Conservation (phyloP, 371 early-diverging fungal species). For the Blastocladiella emersonii region DNA sequence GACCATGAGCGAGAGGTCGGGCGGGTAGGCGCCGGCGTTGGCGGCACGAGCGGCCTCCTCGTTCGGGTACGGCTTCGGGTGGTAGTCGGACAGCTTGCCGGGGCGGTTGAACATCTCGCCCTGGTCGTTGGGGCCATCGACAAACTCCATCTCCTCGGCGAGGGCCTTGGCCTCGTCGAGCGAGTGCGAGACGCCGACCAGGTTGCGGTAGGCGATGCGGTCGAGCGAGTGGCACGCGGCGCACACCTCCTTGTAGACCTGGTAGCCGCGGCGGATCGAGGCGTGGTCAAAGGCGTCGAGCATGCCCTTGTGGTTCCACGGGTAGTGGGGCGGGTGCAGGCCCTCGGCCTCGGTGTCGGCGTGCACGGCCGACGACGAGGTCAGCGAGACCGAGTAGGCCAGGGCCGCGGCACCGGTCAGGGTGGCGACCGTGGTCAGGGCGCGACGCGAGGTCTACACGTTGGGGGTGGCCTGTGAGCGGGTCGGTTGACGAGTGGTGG, state of each 20-base stretch:
- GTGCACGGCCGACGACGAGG: slow-evolving; percentile 32
- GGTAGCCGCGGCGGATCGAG: slow-evolving; percentile 78
- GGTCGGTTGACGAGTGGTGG: too few species aligned
- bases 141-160: slow-evolving; percentile 84
- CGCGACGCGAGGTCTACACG: not conserved
- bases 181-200: slow-evolving; percentile 82
- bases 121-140: slow-evolving; percentile 86
- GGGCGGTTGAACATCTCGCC: slow-evolving; percentile 91
- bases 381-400: slow-evolving; percentile 34
- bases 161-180: slow-evolving; percentile 83
- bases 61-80: slow-evolving; percentile 89
- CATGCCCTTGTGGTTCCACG: slow-evolving; percentile 72
- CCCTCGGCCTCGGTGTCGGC: slow-evolving; percentile 78
- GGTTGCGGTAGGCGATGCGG: slow-evolving; percentile 83
- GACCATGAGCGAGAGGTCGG: slow-evolving; percentile 88
- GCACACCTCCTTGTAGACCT: slow-evolving; percentile 96
- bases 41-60: slow-evolving; percentile 93
- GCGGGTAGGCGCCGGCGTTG: slow-evolving; percentile 92
- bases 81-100: slow-evolving; percentile 88
- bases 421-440: slow-evolving; percentile 17
- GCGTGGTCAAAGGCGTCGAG: slow-evolving; percentile 86
- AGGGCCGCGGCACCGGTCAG: slow-evolving; percentile 25
- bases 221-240: slow-evolving; percentile 93
- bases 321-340: slow-evolving; percentile 75
- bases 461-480: too few species aligned